Evolutionary conservation across 495 filamentous ascomycete species (phyloP).

Genomic region (Cryomyces antarcticus): DNA sequence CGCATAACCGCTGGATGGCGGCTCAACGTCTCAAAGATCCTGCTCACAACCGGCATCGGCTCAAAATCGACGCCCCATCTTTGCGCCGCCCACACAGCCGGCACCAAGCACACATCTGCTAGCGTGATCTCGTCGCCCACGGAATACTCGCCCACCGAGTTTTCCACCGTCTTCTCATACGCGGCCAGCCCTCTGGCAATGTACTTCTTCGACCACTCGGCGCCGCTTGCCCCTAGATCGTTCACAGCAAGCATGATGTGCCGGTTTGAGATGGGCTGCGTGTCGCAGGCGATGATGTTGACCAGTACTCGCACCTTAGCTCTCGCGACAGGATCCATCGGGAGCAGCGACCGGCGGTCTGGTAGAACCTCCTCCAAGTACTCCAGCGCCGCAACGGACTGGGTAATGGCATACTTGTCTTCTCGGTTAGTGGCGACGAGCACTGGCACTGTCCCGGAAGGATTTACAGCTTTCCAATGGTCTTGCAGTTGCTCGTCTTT

Average conservation of each 20-base stretch:
- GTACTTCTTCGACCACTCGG: slow-evolving; percentile 8
- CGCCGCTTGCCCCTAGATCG: slow-evolving; percentile 16
- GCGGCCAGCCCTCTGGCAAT: slow-evolving; percentile 17
- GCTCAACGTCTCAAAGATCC: slow-evolving; percentile 15
- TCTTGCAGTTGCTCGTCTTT: slow-evolving; percentile 22
- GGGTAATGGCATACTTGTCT: slow-evolving; percentile 22
- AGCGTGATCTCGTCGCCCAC: slow-evolving; percentile 29
- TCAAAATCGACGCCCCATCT: slow-evolving; percentile 26
- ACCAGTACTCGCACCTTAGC: slow-evolving; percentile 24
- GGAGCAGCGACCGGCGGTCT: slow-evolving; percentile 13
- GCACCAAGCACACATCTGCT: slow-evolving; percentile 32
- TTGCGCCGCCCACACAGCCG: slow-evolving; percentile 30
- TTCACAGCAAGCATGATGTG: slow-evolving; percentile 24
- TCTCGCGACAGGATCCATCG: slow-evolving; percentile 15
- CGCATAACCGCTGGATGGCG: slow-evolving; percentile 1
- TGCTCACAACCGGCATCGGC: slow-evolving; percentile 19
- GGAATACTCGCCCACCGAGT: slow-evolving; percentile 24
- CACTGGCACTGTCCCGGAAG: slow-evolving; percentile 29
- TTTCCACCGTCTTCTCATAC: slow-evolving; percentile 21
- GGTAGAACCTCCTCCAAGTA: slow-evolving; percentile 30
- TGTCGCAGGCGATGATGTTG: slow-evolving; percentile 27
- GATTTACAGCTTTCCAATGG: slow-evolving; percentile 22
- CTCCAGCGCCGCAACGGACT: slow-evolving; percentile 32
- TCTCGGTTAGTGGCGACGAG: slow-evolving; percentile 10
- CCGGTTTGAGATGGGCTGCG: slow-evolving; percentile 31